Conservation (phyloP, 2,329 filamentous ascomycete species). For the Talaromyces sp. region DNA sequence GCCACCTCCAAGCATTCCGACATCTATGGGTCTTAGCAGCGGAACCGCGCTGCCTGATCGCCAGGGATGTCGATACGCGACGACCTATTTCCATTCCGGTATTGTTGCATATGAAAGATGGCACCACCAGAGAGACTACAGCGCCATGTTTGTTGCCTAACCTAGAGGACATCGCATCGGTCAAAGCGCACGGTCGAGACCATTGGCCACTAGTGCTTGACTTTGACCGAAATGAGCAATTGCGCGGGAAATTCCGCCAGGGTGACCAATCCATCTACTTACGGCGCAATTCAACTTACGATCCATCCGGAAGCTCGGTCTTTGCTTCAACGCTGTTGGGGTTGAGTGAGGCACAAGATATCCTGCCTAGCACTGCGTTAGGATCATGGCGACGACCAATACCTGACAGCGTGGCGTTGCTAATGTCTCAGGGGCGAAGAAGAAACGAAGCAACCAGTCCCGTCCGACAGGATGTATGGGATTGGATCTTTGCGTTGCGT, state of each 20-base stretch:
- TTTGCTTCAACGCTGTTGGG: slow-evolving; percentile 74
- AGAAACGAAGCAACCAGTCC: slow-evolving; percentile 25
- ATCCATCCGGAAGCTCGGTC: slow-evolving; percentile 54
- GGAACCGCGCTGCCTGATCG: slow-evolving; percentile 81
- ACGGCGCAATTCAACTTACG: slow-evolving; percentile 64
- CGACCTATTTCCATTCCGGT: slow-evolving; percentile 73
- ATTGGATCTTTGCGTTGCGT: slow-evolving; percentile 69
- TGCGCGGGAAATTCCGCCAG: slow-evolving; percentile 60
- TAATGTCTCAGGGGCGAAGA: slow-evolving; percentile 24
- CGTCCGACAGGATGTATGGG: slow-evolving; percentile 51
- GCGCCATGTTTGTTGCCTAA: slow-evolving; percentile 57
- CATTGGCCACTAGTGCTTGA: slow-evolving; percentile 83
- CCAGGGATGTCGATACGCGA: slow-evolving; percentile 79
- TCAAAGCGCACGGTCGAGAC: slow-evolving; percentile 47
- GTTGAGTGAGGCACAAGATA: slow-evolving; percentile 58
- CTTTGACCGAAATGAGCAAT: slow-evolving; percentile 60
- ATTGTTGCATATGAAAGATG: slow-evolving; percentile 56
- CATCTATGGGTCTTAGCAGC: slow-evolving; percentile 96
- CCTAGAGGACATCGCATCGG: slow-evolving; percentile 35
- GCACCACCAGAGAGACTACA: slow-evolving; percentile 34
- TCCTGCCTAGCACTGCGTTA: slow-evolving; percentile 28
- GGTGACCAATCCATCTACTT: slow-evolving; percentile 71
- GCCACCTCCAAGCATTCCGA: slow-evolving; percentile 91
- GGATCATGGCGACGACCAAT: slow-evolving; percentile 27
- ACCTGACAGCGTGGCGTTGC: slow-evolving; percentile 23